Base-by-base conservation (phyloP, 805 yeast species). In the Pichia sporocuriosa region DNA sequence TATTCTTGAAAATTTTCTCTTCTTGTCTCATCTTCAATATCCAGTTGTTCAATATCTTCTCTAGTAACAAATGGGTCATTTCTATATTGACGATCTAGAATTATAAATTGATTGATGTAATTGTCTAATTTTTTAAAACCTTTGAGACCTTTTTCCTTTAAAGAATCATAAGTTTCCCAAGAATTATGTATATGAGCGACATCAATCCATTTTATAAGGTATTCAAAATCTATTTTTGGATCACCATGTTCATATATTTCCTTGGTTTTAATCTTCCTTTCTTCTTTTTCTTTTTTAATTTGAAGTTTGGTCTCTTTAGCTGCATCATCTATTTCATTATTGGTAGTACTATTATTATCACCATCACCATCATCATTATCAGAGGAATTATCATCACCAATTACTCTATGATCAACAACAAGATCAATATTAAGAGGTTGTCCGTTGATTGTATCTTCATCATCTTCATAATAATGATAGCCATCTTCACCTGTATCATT, bases 21-120 rank as follows among this genome's bases (percentile, higher is more conserved):
- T 57, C 81, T 72, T 35, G 96, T 73, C 57, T 88, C 97, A 22
- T 79, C 75, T 55, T 90, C 97, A 49, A 90, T 74, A 55, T 88
- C 96, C 88, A 90, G 81, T 17, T 87, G 81, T 61, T 90, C 98
- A 30, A 90, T 70, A 51, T 93, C 97, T 63, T 90, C 98, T 40
- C 84, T 75, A 1, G 96, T 86, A 4, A 94, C 85, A 44, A 67
- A 62, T 0, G 95, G 84, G 56, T 90, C 97, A 35, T 67, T 68
- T 51, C 96, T 73, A 33, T 88, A 71, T 55, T 84, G 84, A 52
- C 76, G 75, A 56, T 89, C 96, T 44, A 73, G 64, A 6, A 84
- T 65, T 42, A 93, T 77, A 55, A 65, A 77, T 53, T 82, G 87
- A 55, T 81, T 84, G 58, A 89, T 82, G 62, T 88, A 93, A 63